Evolutionary conservation across 257 asterid species (phyloP).

Genomic region (Penstemon barbatus): DNA sequence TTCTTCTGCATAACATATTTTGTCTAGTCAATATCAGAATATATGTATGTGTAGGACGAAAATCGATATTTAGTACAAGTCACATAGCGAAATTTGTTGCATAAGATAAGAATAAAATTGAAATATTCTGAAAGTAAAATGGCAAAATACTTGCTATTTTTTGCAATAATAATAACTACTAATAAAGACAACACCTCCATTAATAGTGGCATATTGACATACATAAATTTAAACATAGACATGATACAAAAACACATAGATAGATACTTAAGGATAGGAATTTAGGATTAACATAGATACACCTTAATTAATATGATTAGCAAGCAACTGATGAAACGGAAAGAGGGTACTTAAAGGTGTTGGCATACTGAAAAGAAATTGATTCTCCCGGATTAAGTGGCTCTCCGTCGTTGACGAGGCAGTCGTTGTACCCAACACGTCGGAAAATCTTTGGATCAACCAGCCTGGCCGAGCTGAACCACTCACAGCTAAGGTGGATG

Average conservation of each 20-base stretch:
- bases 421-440: constrained; percentile 48
- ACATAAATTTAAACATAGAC: not conserved
- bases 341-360: constrained; percentile 50
- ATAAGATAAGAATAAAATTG: too few species aligned
- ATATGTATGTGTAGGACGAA: too few species aligned
- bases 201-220: too few species aligned
- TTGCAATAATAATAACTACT: not conserved
- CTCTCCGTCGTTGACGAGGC: constrained; percentile 66
- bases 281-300: not conserved
- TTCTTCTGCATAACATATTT: too few species aligned
- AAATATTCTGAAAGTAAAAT: too few species aligned
- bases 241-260: not conserved
- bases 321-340: constrained; percentile 51
- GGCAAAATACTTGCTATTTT: too few species aligned
- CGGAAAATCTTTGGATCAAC: constrained; percentile 52
- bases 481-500: constrained; percentile 75
- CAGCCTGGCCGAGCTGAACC: constrained; percentile 68
- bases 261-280: not conserved
- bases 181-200: not conserved
- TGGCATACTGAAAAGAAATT: constrained; percentile 64
- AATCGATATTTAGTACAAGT: too few species aligned
- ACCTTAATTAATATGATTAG: not conserved
- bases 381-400: constrained; percentile 44
- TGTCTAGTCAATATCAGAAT: too few species aligned
- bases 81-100: too few species aligned